phyloP scores from a whole-genome alignment of 768 basidiomycete species.

The Dacryopinax primogenitus region DNA sequence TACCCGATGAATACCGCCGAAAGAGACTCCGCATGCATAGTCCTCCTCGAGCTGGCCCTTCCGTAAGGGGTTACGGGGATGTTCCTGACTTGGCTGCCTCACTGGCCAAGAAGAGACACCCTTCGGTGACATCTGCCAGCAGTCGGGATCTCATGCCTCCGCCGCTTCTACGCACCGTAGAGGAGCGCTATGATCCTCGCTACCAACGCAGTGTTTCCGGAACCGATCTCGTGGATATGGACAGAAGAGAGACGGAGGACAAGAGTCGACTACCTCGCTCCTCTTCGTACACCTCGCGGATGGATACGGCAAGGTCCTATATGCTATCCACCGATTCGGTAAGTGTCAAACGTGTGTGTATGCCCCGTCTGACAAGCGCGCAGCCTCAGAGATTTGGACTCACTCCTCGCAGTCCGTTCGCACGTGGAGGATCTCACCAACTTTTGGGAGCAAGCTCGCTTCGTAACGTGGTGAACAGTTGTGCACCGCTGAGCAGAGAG shows the following conservation, averaged over 20 bases:
- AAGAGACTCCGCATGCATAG: not conserved
- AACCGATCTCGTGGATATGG: not conserved
- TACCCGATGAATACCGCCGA: not conserved
- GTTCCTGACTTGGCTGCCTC: not conserved
- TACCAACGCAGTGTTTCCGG: not conserved
- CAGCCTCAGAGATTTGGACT: not conserved
- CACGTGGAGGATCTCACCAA: not conserved
- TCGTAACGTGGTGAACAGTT: not conserved
- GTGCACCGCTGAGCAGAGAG: not conserved
- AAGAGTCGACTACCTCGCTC: not conserved
- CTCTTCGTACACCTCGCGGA: not conserved
- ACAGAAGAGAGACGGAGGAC: not conserved
- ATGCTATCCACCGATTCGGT: not conserved
- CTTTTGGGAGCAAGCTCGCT: not conserved
- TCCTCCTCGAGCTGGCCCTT: not conserved
- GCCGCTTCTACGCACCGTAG: not conserved
- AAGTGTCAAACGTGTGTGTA: not conserved
- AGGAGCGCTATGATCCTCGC: not conserved
- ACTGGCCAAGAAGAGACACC: constrained; percentile 1
- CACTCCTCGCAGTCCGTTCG: not conserved
- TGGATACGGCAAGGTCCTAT: not conserved
- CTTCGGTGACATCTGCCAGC: not conserved
- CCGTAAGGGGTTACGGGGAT: not conserved
- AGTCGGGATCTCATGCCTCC: not conserved
- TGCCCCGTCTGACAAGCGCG: not conserved